Base-by-base conservation (phyloP, 257 asterid species). In the Capsicum chinense region DNA sequence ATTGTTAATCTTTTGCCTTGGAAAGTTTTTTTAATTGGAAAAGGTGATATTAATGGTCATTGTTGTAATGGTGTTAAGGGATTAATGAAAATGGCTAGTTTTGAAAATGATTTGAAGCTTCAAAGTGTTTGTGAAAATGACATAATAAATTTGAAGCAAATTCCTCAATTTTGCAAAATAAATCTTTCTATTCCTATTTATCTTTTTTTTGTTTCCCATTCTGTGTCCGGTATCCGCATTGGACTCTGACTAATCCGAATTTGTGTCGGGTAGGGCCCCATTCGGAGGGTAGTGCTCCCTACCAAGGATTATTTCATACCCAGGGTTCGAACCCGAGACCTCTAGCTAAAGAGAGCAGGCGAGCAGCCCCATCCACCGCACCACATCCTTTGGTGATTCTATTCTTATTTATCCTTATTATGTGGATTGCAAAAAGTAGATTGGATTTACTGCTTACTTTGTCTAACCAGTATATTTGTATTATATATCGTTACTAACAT, bases 41-140 rank as follows among this genome's bases (percentile, higher is more conserved):
- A 64, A 3, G 59, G 59, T 73, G 54, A 37, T 12, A 78, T 64
- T 26, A 48, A 50, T 79, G 48, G 26, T 2, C 39, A 50, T 59
- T 85, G 87, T 80, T 85, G 87, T 60, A n/a, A 56, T 9, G 84
- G 84, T 57, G 81, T 47, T 26, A 33, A 70, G 14, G 26, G 64
- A 9, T 44, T 80, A 12, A 42, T 62, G 67, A 66, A 68, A 33
- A 54, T 76, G 11, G 80, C 14, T 15, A 79, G 48, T 59, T 47
- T 4, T 26, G 44, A 79, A 15, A 17, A 66, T 14, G 63, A 54
- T 5, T 73, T 73, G 15, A 76, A 76, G 81, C 26, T 76, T 52
- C 44, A 76, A 76, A 76, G 6, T 52, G 5, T 76, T 21, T 76
- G 81, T 76, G 64, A 52, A 26, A 26, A 26, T 26, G 26, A 26